These are phyloP conservation scores for Trichoderma reesei DNA, from an alignment of 495 filamentous ascomycete species.

Conservation along the genomic window DNA sequence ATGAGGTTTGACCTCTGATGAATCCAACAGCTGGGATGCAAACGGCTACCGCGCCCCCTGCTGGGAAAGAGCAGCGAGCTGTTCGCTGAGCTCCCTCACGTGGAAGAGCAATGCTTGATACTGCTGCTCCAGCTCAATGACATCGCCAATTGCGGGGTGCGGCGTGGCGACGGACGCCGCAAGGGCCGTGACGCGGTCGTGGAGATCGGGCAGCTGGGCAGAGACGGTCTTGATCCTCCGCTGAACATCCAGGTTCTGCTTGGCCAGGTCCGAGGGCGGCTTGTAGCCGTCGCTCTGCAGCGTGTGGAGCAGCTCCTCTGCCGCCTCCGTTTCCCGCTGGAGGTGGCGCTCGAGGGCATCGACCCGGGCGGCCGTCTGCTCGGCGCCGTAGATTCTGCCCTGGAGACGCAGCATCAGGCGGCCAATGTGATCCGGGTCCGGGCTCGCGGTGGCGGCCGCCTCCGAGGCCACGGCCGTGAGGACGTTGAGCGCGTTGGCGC, in stretches of 20 bases:
- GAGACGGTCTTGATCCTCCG: constrained; percentile 48
- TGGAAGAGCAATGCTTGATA: constrained; percentile 39
- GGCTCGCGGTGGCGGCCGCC: constrained; percentile 21
- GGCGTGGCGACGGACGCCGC: constrained; percentile 19
- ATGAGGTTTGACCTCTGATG: background rate
- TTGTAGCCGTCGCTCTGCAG: constrained; percentile 38
- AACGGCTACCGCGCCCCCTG: background rate
- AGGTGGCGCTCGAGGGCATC: constrained; percentile 33
- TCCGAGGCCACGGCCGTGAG: constrained; percentile 30
- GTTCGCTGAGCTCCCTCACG: constrained; percentile 48
- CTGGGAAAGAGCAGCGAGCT: constrained; percentile 42
- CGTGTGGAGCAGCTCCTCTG: constrained; percentile 23
- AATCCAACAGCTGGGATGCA: background rate
- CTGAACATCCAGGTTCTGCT: constrained; percentile 52
- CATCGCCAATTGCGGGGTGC: constrained; percentile 31
- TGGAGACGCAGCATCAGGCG: constrained; percentile 29
- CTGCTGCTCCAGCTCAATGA: constrained; percentile 42
- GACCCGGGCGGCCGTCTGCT: constrained; percentile 33
- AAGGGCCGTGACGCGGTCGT: constrained; percentile 30
- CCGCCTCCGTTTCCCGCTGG: constrained; percentile 20
- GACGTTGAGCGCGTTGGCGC: constrained; percentile 29
- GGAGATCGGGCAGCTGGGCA: constrained; percentile 46
- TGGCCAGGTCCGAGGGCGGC: constrained; percentile 39
- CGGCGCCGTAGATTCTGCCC: constrained; percentile 26
- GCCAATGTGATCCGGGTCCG: constrained; percentile 28